Evolutionary conservation across 2,329 filamentous ascomycete species (phyloP), one percentile per base, ranked within the genome.

Genomic region (Scytalidium sp.): DNA sequence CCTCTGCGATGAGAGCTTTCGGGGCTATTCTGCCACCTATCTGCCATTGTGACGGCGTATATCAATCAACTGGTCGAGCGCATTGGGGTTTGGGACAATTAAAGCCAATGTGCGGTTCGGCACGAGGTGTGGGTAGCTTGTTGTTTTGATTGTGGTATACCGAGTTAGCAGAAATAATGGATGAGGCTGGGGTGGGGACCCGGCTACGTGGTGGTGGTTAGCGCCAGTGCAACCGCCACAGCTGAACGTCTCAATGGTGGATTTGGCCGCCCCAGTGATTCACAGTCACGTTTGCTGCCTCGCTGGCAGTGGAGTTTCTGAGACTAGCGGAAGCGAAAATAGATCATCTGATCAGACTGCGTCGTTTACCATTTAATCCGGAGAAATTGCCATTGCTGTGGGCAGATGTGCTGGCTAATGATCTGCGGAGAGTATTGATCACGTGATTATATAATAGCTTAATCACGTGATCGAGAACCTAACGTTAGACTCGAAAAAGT

Each of bases 21-120:
- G 25, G 59, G 56, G 48, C 60, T 62, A 43, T 47, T 50, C 23
- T 58, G 56, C 51, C 57, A 56, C 48, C 54, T 56, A 45, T 58
- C 60, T 53, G 57, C 58, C 62, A 59, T 63, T 53, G 50, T 63
- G 15, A 27, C 41, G 32, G 48, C 43, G 41, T 15, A 23, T 41
- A n/a, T 15, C 20, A 41, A 19, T 41, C 21, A 41, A 39, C 21
- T 25, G n/a, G 39, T 42, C 19, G 43, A 27, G 23, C 43, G 48
- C 48, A 50, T 50, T 29, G 27, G 48, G 20, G 40, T 36, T 20
- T 46, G 36, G 41, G 32, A 39, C 39, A 19, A 42, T 27, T 19
- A 23, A n/a, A 50, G 22, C 42, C 15, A 21, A 22, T 22, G 21
- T 19, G 45, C 45, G 32, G 32, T 10, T 40, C 45, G 45, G 45